Percentiles rank a stretch among this genome's conserved stretches.
Evolutionary conservation across 2,329 filamentous ascomycete genomes (phyloP).

Genomic region (Elsinoe arachidis): DNA sequence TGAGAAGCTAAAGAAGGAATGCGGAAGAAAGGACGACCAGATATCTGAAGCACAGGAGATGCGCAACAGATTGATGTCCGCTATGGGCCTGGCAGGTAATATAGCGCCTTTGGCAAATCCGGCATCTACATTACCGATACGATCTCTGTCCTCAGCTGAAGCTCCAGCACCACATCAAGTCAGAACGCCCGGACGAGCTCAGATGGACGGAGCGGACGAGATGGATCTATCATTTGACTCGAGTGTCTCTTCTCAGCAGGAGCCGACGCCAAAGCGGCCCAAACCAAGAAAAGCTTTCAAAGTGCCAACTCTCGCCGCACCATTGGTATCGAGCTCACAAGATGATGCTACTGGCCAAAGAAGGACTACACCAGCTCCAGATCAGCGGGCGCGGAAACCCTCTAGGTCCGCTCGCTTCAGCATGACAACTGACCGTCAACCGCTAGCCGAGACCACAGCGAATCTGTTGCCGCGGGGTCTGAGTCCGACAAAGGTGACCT

Average conservation of each 20-base stretch:
- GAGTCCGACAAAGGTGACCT: conserved; percentile 20
- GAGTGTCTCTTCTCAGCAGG: conserved; percentile 26
- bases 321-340: conserved; percentile 18
- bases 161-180: not conserved
- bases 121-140: conserved; percentile 12
- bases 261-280: conserved; percentile 35
- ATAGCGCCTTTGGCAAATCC: not conserved
- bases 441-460: conserved; percentile 21
- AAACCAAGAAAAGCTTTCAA: conserved; percentile 30
- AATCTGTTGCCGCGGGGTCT: conserved; percentile 22
- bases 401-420: conserved; percentile 18
- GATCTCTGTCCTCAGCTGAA: conserved; percentile 14
- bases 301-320: conserved; percentile 24
- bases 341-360: too few species aligned
- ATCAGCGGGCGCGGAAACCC: not conserved
- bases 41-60: conserved; percentile 32
- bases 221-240: conserved; percentile 20
- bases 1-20: conserved; percentile 25
- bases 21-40: conserved; percentile 28
- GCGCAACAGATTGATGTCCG: conserved; percentile 29
- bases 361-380: too few species aligned
- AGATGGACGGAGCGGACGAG: conserved; percentile 13
- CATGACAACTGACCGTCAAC: conserved; percentile 19
- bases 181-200: not conserved
- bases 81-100: conserved; percentile 25